These are phyloP conservation scores for Begonia masoniana DNA, from an alignment of 306 rosid genomes.

Conservation along the genomic window DNA sequence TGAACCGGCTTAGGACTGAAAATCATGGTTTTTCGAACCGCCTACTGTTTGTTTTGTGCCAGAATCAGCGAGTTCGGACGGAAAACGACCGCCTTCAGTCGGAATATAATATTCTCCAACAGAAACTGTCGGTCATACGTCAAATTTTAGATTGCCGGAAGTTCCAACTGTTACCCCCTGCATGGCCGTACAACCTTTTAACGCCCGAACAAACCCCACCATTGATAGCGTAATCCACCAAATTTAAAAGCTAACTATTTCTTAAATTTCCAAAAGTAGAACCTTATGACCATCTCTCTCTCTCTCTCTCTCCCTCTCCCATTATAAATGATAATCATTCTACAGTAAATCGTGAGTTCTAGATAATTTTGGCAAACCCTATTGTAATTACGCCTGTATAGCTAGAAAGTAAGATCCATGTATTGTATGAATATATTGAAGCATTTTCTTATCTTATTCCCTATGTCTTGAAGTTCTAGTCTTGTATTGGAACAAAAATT, in stretches of 20 bases:
- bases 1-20: slow-evolving; percentile 44
- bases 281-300: no score
- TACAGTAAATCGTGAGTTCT: no score
- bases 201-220: slow-evolving; percentile 27
- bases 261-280: slow-evolving; percentile 10
- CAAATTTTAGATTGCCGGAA: slow-evolving; percentile 46
- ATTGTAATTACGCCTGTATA: no score
- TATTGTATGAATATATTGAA: no score
- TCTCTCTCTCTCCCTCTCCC: no score
- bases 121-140: slow-evolving; percentile 30
- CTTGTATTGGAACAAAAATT: no score
- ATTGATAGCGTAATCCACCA: slow-evolving; percentile 17
- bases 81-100: slow-evolving; percentile 48
- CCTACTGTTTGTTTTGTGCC: slow-evolving; percentile 28
- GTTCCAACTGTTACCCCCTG: slow-evolving; percentile 23
- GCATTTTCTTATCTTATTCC: no score
- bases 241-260: slow-evolving; percentile 9
- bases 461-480: no score
- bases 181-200: slow-evolving; percentile 49
- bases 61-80: slow-evolving; percentile 26
- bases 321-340: no score
- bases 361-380: no score
- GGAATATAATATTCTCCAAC: slow-evolving; percentile 38
- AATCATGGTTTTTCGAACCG: slow-evolving; percentile 58
- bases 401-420: no score